Conservation (phyloP, 169 alveolate genomes). For the Plasmodium ovale region DNA sequence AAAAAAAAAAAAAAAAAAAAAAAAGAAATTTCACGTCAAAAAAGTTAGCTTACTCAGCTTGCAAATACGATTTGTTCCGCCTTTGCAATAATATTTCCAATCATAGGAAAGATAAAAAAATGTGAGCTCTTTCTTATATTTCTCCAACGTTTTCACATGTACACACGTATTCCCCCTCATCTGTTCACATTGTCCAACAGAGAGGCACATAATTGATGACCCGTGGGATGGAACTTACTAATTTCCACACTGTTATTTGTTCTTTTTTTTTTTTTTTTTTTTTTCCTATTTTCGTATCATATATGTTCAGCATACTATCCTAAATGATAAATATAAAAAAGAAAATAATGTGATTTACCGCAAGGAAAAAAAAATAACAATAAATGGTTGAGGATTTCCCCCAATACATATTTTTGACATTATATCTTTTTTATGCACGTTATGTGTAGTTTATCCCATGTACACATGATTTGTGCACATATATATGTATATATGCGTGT, state of each 20-base stretch:
- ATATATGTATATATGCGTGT: neutral
- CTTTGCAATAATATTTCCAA: too few relatives aligned
- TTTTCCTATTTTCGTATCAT: slow-evolving; percentile 3
- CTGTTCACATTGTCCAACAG: neutral
- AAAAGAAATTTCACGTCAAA: too few relatives aligned
- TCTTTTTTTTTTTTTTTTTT: too few relatives aligned
- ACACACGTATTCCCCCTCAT: neutral
- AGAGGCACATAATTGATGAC: neutral
- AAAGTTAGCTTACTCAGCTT: too few relatives aligned
- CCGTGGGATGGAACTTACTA: neutral
- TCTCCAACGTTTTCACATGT: neutral
- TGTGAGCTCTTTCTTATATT: too few relatives aligned
- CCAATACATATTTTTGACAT: neutral
- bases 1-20: too few relatives aligned
- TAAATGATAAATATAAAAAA: slow-evolving; percentile 60
- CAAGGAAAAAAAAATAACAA: neutral
- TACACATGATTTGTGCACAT: neutral
- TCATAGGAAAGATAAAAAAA: too few relatives aligned
- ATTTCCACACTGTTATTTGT: too few relatives aligned
- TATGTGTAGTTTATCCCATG: neutral
- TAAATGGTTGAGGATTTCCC: neutral
- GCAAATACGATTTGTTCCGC: neutral
- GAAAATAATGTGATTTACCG: slow-evolving; percentile 34
- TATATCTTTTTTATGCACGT: neutral
- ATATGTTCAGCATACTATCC: slow-evolving; percentile 39